Base-by-base conservation (phyloP, 1,284 basidiomycete genomes). In the Termitomyces sp. region DNA sequence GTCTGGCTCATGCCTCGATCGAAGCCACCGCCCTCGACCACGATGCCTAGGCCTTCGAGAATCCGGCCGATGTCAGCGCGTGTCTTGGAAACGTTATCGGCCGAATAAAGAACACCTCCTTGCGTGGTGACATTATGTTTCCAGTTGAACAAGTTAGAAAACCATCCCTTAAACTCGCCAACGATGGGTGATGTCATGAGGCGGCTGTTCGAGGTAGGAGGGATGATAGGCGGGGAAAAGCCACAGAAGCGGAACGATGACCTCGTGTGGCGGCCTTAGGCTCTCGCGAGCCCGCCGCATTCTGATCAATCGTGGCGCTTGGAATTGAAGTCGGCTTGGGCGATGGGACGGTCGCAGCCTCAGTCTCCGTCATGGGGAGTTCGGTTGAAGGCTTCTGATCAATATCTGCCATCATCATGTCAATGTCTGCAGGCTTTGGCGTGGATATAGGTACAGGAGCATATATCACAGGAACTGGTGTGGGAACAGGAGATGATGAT, bases 111-210 rank as follows among this genome's bases (percentile, higher is more conserved):
- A n/a, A 84, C 75, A 55, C 81, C 83, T 41, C 65, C 68, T 55
- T 65, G 67, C 19, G 54, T 59, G 31, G 55, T 60, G 24, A 60
- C 30, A 28, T 86, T 78, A 31, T 73, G 72, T 58, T 81, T 84
- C 86, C 86, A 88, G 64, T 79, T 83, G 72, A 90, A 90, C 33
- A 90, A 71, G 60, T 84, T 88, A 7, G 86, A 86, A 65, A 90
- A 87, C 87, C 87, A 90, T 39, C 86, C 88, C 62, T 86, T 87
- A 68, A 89, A 83, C 65, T 89, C 86, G 55, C 84, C 82, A n/a
- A 86, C 82, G n/a, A 78, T 77, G 51, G 75, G 74, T 41, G 74
- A 75, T 10, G 71, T 65, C 43, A 75, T 49, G 38, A 71, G 57
- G 45, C 68, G 64, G 52, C 60, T 65, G 42, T 60, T 58, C 31